phyloP scores from a whole-genome alignment of 2,329 filamentous ascomycete species.

The Xylaria sp. region DNA sequence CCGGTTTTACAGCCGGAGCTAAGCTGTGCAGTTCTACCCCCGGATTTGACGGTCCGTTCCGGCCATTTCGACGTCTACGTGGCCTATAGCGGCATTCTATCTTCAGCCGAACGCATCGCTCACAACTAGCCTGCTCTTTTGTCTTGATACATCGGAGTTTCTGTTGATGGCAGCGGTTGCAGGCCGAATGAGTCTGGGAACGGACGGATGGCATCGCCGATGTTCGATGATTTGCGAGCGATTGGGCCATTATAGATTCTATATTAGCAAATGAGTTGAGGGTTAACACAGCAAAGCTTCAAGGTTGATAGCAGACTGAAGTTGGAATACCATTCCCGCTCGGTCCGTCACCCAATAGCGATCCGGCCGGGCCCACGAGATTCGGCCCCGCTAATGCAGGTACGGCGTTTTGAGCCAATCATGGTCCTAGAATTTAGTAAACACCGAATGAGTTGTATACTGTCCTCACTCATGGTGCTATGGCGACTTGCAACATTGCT shows the following conservation, averaged over 20 bases:
- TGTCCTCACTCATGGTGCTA: not conserved
- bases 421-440: not conserved
- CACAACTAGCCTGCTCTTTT: conserved; percentile 10
- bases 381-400: conserved; percentile 16
- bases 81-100: conserved; percentile 23
- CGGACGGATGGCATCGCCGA: not conserved
- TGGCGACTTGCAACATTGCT: not conserved
- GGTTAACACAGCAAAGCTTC: not conserved
- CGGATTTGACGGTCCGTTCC: not conserved
- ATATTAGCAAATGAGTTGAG: not conserved
- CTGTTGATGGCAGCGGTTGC: conserved; percentile 30
- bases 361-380: not conserved
- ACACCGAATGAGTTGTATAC: conserved; percentile 24
- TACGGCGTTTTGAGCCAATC: conserved; percentile 35
- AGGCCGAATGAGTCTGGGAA: conserved; percentile 26
- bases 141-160: conserved; percentile 32
- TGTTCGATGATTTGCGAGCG: not conserved
- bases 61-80: conserved; percentile 10
- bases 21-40: not conserved
- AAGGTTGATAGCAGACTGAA: not conserved
- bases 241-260: not conserved
- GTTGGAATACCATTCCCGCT: not conserved
- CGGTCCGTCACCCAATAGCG: not conserved
- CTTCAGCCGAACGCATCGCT: conserved; percentile 19
- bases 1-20: conserved; percentile 7